phyloP scores from a whole-genome alignment of 2,329 filamentous ascomycete species.

The Sporothrix protearum region DNA sequence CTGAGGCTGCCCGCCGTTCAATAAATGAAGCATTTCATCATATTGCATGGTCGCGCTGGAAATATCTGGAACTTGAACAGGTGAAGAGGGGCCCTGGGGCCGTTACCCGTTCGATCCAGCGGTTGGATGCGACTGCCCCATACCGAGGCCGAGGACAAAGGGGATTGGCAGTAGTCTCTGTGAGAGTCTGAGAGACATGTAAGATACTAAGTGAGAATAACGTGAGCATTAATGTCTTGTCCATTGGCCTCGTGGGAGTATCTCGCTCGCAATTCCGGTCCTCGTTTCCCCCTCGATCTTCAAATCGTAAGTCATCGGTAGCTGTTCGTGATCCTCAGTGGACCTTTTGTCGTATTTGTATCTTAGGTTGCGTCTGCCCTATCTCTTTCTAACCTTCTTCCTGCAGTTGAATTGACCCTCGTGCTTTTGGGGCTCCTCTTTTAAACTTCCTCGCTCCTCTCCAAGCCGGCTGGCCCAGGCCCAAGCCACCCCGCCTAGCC shows the following conservation, averaged over 20 bases:
- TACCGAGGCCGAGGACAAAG: background rate
- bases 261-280: background rate
- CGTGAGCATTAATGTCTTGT: background rate
- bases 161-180: background rate
- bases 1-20: background rate
- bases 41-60: background rate
- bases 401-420: background rate
- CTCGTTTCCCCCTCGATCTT: background rate
- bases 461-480: background rate
- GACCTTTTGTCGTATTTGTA: background rate
- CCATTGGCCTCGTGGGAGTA: background rate
- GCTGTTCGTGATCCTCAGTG: background rate
- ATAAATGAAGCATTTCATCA: background rate
- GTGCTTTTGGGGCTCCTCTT: background rate
- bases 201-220: background rate
- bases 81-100: background rate
- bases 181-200: no score
- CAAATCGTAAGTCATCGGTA: background rate
- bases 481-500: conserved; percentile 10
- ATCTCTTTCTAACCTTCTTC: background rate
- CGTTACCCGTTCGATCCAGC: background rate
- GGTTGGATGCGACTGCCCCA: background rate
- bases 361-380: conserved; percentile 1
- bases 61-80: background rate
- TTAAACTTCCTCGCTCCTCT: background rate